Percentiles rank a stretch among this genome's conserved stretches.
phyloP scores from a whole-genome alignment of 371 early-diverging fungal genomes.

The Dichotomocladium elegans region DNA sequence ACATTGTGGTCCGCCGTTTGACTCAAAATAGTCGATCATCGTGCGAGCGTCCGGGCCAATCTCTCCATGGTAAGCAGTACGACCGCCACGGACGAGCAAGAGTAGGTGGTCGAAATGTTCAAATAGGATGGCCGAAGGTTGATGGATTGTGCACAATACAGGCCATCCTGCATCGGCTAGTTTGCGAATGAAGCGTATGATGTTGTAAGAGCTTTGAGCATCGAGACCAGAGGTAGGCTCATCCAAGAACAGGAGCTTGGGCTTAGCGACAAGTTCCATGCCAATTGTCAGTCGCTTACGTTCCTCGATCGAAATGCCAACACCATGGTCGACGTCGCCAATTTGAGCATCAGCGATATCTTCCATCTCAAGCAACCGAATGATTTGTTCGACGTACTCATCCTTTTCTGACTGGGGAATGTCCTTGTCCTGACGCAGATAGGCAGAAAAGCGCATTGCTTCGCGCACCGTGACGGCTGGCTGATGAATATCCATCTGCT shows the following conservation, averaged over 20 bases:
- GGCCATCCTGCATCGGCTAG: conserved; percentile 57
- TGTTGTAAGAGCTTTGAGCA: conserved; percentile 62
- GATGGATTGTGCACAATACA: conserved; percentile 62
- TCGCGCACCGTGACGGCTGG: conserved; percentile 56
- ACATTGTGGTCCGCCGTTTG: conserved; percentile 50
- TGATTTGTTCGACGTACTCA: conserved; percentile 58
- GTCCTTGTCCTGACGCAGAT: conserved; percentile 54
- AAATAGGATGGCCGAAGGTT: conserved; percentile 62
- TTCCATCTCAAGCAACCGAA: conserved; percentile 54
- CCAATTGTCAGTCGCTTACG: conserved; percentile 63
- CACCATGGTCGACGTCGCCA: conserved; percentile 37
- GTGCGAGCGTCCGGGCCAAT: conserved; percentile 50
- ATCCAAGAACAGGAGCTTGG: conserved; percentile 75
- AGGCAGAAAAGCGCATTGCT: conserved; percentile 61
- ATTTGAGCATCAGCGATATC: conserved; percentile 50
- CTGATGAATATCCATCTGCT: conserved; percentile 75
- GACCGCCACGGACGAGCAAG: conserved; percentile 59
- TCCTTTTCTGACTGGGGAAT: conserved; percentile 51
- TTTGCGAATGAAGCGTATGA: conserved; percentile 59
- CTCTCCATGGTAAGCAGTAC: conserved; percentile 56
- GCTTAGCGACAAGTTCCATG: conserved; percentile 66
- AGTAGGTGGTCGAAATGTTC: conserved; percentile 61
- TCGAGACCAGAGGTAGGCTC: conserved; percentile 77
- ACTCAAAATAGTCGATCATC: conserved; percentile 55
- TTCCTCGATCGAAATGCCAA: conserved; percentile 59